Evolutionary conservation across 495 filamentous ascomycete species (phyloP).

Genomic region (Lineolata rhizophorae): DNA sequence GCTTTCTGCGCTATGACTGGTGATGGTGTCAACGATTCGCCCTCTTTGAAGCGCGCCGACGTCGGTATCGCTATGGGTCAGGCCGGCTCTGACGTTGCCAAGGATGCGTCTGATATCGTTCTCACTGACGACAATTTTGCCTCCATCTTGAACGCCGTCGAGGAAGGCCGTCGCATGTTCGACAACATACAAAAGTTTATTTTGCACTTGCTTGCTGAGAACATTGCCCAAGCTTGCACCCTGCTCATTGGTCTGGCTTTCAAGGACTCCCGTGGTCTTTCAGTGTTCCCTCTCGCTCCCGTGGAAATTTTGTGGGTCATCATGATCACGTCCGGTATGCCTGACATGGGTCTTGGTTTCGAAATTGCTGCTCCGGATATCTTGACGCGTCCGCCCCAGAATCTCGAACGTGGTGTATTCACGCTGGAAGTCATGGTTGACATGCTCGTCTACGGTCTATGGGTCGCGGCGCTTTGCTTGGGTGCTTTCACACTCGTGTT

Average conservation of each 20-base stretch:
- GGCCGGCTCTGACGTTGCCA: constrained; percentile 63
- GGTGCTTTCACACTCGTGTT: constrained; percentile 46
- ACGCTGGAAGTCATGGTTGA: constrained; percentile 45
- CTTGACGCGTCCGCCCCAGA: constrained; percentile 49
- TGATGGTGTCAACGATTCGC: constrained; percentile 75
- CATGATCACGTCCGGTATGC: constrained; percentile 53
- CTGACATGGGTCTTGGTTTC: constrained; percentile 52
- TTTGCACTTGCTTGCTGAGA: constrained; percentile 48
- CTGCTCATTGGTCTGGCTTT: constrained; percentile 52
- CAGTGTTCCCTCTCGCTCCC: constrained; percentile 55
- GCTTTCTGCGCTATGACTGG: constrained; percentile 61
- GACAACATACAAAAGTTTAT: constrained; percentile 76
- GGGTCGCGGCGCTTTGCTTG: constrained; percentile 46
- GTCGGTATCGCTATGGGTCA: constrained; percentile 73
- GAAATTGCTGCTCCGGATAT: constrained; percentile 45
- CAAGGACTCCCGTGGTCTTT: constrained; percentile 37
- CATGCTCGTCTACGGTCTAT: constrained; percentile 50
- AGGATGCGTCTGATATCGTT: constrained; percentile 65
- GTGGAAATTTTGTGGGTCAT: constrained; percentile 64
- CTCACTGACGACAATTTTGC: constrained; percentile 73
- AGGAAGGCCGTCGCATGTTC: constrained; percentile 55
- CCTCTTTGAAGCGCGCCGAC: constrained; percentile 60
- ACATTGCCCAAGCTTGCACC: constrained; percentile 52
- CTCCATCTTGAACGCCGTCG: constrained; percentile 53
- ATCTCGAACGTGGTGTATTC: constrained; percentile 41